phyloP scores from a whole-genome alignment of 2,329 filamentous ascomycete genomes.

The Colletotrichum salicis region DNA sequence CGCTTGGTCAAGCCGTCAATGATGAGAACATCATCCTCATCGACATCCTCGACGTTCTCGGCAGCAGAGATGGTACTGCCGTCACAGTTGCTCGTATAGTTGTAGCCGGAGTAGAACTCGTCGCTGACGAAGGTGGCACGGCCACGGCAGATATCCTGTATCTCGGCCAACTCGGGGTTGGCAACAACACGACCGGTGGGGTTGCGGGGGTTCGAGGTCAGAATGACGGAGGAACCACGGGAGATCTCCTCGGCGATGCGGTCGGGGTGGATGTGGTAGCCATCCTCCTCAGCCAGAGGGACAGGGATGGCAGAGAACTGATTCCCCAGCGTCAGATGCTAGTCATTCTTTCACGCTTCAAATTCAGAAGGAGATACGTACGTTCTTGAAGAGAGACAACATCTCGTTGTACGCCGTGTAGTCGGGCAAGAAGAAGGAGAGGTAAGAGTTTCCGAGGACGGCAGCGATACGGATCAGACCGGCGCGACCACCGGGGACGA shows the following conservation, averaged over 20 bases:
- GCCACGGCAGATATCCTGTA: conserved; percentile 92
- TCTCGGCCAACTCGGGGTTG: conserved; percentile 86
- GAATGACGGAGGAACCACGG: conserved; percentile 85
- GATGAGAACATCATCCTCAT: conserved; percentile 90
- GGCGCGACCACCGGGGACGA: conserved; percentile 92
- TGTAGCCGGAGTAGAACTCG: conserved; percentile 97
- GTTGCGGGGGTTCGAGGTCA: conserved; percentile 96
- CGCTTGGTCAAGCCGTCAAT: conserved; percentile 97
- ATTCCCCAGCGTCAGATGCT: not conserved
- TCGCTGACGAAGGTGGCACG: conserved; percentile 93
- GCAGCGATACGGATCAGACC: conserved; percentile 95
- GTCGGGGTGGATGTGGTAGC: conserved; percentile 92
- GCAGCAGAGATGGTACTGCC: conserved; percentile 89
- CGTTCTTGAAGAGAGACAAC: conserved; percentile 92
- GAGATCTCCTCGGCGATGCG: conserved; percentile 93
- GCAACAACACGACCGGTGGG: conserved; percentile 89
- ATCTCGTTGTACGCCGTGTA: conserved; percentile 99
- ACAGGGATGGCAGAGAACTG: conserved; percentile 88
- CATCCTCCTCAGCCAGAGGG: conserved; percentile 84
- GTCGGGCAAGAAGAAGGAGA: conserved; percentile 94
- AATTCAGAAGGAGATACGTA: conserved; percentile 46
- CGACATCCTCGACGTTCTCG: conserved; percentile 88
- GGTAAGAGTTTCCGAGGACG: conserved; percentile 89
- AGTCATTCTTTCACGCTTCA: not conserved
- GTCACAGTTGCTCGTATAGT: conserved; percentile 93